These are phyloP conservation scores for Rasamsonia emersonii DNA, from an alignment of 2,329 filamentous ascomycete species.

Conservation along the genomic window DNA sequence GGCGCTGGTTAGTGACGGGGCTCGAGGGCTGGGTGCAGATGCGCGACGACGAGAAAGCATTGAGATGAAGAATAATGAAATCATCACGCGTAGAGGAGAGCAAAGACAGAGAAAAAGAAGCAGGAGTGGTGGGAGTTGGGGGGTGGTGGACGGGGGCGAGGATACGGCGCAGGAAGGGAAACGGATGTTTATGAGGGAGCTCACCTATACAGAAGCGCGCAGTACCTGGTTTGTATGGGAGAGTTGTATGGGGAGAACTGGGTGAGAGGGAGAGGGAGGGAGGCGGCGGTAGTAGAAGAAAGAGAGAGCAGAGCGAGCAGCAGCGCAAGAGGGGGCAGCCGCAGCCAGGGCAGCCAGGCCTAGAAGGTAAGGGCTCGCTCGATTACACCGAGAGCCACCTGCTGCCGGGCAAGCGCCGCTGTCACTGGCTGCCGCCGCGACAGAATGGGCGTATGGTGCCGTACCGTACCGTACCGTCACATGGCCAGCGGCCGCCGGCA, in stretches of 20 bases:
- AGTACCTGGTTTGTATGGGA: conserved; percentile 31
- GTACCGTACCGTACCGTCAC: background rate
- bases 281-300: conserved; percentile 24
- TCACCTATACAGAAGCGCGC: conserved; percentile 27
- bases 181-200: conserved; percentile 24
- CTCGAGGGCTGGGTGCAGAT: conserved; percentile 8
- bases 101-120: conserved; percentile 7
- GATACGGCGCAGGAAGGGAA: conserved; percentile 13
- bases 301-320: conserved; percentile 8
- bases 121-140: conserved; percentile 12
- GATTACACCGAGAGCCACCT: background rate
- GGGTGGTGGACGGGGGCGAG: conserved; percentile 19
- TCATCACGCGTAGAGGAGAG: conserved; percentile 11
- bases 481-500: background rate
- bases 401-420: background rate
- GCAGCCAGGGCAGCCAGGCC: conserved; percentile 7
- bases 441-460: too few relatives aligned
- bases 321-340: conserved; percentile 5
- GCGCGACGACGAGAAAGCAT: conserved; percentile 17
- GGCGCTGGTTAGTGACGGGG: background rate
- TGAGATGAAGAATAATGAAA: conserved; percentile 16
- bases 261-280: conserved; percentile 20
- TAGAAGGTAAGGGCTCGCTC: background rate
- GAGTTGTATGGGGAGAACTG: conserved; percentile 26
- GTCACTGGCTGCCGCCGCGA: too few relatives aligned